Base-by-base conservation (phyloP, 139 green algal species). In the Chlorokybus atmophyticus region DNA sequence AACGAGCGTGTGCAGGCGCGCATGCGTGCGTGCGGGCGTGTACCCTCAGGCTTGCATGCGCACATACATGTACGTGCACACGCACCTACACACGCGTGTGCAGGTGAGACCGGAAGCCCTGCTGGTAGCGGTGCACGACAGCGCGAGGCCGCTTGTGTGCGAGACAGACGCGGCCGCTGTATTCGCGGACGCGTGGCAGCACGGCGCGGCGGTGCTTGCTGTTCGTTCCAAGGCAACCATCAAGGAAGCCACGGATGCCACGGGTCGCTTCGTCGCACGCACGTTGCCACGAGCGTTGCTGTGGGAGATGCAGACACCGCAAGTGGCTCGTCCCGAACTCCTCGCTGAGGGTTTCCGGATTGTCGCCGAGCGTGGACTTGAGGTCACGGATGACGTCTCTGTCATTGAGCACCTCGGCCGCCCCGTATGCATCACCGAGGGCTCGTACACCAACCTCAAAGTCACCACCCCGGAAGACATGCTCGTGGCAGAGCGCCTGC, bases 291-390 rank as follows among this genome's bases (percentile, higher is more conserved):
- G 92, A 2, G 65, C 76, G 3, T 71, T 70, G 52, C 82, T 99
- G 32, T 97, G 87, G 87, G 92, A 97, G 66, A 87, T 97, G 57
- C 92, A 99, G 60, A 99, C 92, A 19, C 91, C 91, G 28, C 85
- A 94, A 75, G 79, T 83, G 23, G 61, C 53, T 44, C 35, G 35
- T 44, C 10, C 35, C 7, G 8, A 7, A 26, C 25, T 59, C 24
- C 10, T 59, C 52, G 14, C n/a, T 55, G 7, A 59, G 8, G 19
- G 8, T 28, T 28, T 58, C n/a, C n/a, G 24, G 0, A 56, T 30
- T 26, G 2, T 44, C 35, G 10, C 14, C 59, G 59, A 58, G 2
- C 40, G 93, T 44, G 50, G 60, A 8, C 59, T 94, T 40, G 90
- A 93, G 59, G 87, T 98, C 6, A 98, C 90, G 4, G 91, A 98